Evolutionary conservation across 805 yeast genomes (phyloP).

Genomic region (Wickerhamomyces bovis): DNA sequence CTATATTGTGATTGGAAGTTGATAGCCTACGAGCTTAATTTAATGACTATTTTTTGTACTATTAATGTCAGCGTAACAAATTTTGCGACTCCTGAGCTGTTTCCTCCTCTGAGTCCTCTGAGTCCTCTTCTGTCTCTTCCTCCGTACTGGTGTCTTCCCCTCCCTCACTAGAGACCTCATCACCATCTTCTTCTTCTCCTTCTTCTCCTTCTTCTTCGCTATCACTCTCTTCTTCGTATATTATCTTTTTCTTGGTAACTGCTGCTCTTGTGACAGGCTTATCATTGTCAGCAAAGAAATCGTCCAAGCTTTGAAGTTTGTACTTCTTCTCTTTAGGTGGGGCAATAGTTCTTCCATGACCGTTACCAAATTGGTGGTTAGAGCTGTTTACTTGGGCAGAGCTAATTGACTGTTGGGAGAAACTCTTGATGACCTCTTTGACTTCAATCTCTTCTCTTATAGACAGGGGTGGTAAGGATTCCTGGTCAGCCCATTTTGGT

Average conservation of each 20-base stretch:
- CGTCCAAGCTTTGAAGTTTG: conserved; percentile 76
- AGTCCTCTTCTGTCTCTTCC: conserved; percentile 19
- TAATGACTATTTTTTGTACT: not conserved
- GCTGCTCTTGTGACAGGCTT: conserved; percentile 5
- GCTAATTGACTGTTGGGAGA: conserved; percentile 22
- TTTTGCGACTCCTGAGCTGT: conserved; percentile 5
- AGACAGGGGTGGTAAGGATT: conserved; percentile 26
- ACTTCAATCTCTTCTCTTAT: conserved; percentile 33
- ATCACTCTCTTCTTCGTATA: conserved; percentile 11
- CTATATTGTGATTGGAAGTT: not conserved
- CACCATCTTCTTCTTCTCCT: no score
- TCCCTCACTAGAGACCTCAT: conserved; percentile 7
- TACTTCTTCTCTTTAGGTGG: conserved; percentile 33
- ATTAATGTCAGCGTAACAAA: conserved; percentile 10
- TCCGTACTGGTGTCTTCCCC: conserved; percentile 29
- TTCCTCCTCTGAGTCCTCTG: conserved; percentile 23
- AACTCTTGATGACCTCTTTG: conserved; percentile 32
- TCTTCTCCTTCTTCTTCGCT: conserved; percentile 29
- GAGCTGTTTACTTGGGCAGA: conserved; percentile 7
- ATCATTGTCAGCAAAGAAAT: conserved; percentile 56
- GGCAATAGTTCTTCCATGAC: not conserved
- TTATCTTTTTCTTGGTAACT: conserved; percentile 10
- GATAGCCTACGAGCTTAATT: not conserved
- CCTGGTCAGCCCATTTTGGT: conserved; percentile 41
- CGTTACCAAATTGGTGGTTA: not conserved